A percentile compares a stretch with the other conserved stretches of the same genome.
Conservation (phyloP, 257 asterid genomes). For the Nyctanthes arbortristis region DNA sequence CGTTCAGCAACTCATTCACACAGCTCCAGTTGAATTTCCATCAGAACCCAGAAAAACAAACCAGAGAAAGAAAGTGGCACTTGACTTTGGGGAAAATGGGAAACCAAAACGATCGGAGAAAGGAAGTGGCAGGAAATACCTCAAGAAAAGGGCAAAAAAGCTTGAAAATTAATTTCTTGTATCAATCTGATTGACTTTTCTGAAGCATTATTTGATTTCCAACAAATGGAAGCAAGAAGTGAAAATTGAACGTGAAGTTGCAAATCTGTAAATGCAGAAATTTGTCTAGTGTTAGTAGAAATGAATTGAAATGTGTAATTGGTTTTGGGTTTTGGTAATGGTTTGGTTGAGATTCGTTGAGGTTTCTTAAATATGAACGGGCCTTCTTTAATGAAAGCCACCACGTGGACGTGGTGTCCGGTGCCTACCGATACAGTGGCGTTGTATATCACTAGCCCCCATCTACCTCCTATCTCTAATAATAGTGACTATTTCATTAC, state of each 20-base stretch:
- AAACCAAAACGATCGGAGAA: background rate
- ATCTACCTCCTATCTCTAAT: constrained; percentile 48
- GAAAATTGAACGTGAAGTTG: constrained; percentile 14
- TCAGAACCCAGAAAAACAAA: constrained; percentile 17
- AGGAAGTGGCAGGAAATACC: constrained; percentile 22
- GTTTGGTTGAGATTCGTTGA: constrained; percentile 69
- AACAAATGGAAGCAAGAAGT: constrained; percentile 16
- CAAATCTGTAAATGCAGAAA: constrained; percentile 36
- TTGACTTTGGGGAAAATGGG: too few relatives aligned
- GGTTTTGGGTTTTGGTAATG: constrained; percentile 30
- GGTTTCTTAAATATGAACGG: constrained; percentile 41
- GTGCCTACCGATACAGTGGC: constrained; percentile 28
- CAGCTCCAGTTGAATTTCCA: constrained; percentile 28
- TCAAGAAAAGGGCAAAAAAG: constrained; percentile 19
- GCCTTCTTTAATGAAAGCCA: constrained; percentile 27
- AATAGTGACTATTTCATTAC: background rate
- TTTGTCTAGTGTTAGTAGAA: constrained; percentile 15
- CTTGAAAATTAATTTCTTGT: constrained; percentile 28
- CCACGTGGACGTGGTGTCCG: constrained; percentile 50
- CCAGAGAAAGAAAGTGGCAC: too few relatives aligned
- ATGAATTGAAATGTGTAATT: constrained; percentile 19
- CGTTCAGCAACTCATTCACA: background rate
- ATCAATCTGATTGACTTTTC: constrained; percentile 30
- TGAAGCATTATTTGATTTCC: constrained; percentile 24
- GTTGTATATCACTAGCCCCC: constrained; percentile 27